Conservation (phyloP, 257 asterid species). For the Cynanchum wilfordii region DNA sequence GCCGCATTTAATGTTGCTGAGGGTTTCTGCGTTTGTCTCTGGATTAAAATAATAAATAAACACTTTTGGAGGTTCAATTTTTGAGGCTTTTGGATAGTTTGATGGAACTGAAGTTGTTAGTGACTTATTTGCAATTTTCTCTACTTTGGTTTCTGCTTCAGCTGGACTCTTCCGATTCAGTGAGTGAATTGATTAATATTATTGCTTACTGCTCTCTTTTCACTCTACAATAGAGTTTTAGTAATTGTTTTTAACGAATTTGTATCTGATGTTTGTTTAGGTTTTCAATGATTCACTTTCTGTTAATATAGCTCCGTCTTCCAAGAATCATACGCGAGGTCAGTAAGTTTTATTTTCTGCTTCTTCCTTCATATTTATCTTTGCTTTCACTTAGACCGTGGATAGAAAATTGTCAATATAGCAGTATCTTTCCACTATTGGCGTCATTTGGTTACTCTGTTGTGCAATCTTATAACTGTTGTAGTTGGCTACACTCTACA, state of each 20-base stretch:
- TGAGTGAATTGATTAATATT: constrained; percentile 7
- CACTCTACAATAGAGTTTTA: not conserved
- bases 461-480: not conserved
- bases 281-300: constrained; percentile 10
- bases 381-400: not conserved
- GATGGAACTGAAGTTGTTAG: constrained; percentile 17
- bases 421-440: not conserved
- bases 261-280: constrained; percentile 9
- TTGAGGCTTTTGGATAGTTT: constrained; percentile 6
- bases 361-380: not conserved
- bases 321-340: constrained; percentile 17
- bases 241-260: not conserved
- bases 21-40: not conserved
- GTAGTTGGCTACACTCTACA: not conserved
- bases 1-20: not conserved
- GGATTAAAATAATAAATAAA: not conserved
- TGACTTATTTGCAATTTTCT: constrained; percentile 6
- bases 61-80: not conserved
- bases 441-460: not conserved
- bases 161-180: constrained; percentile 23
- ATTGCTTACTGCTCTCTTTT: not conserved
- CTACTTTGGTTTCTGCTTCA: constrained; percentile 20
- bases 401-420: not conserved
- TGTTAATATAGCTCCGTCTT: constrained; percentile 2
- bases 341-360: not conserved